A percentile compares a stretch with the other conserved stretches of the same genome.
phyloP scores from a whole-genome alignment of 768 basidiomycete species.

The Strobilomyces confusus region DNA sequence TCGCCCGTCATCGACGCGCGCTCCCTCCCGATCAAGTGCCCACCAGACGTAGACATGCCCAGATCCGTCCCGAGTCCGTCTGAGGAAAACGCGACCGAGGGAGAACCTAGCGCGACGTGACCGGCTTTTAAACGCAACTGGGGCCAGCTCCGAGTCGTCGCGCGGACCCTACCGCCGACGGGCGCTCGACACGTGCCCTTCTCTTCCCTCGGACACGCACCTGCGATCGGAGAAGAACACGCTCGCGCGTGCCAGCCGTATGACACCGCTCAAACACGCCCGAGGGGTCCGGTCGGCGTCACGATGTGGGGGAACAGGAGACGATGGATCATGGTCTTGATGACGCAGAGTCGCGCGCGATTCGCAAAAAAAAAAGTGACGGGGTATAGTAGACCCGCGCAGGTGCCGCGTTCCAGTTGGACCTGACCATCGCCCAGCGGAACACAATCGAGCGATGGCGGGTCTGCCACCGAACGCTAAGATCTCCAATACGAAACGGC shows the following conservation, averaged over 20 bases:
- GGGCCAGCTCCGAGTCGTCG: too few relatives aligned
- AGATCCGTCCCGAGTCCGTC: too few relatives aligned
- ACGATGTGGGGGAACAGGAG: too few relatives aligned
- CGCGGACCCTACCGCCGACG: constrained; percentile 11
- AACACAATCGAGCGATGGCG: neutral
- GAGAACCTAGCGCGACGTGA: neutral
- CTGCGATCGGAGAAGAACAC: neutral
- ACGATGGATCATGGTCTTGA: neutral
- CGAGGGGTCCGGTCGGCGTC: too few relatives aligned
- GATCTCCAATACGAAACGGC: neutral
- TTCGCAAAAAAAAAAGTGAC: neutral
- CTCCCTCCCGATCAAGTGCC: too few relatives aligned
- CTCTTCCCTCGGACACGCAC: neutral
- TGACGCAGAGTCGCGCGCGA: neutral
- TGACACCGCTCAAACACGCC: too few relatives aligned
- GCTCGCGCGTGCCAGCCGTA: too few relatives aligned
- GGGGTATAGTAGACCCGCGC: too few relatives aligned
- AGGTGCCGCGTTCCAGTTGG: neutral
- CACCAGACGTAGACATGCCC: constrained; percentile 15
- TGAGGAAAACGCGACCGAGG: neutral
- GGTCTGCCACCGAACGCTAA: neutral
- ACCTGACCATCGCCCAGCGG: neutral
- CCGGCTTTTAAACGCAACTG: constrained; percentile 9
- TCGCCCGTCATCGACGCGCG: neutral
- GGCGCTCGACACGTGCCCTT: constrained; percentile 3